These are phyloP conservation scores for Lippia alba DNA, from an alignment of 305 asterid genomes.

Conservation along the genomic window DNA sequence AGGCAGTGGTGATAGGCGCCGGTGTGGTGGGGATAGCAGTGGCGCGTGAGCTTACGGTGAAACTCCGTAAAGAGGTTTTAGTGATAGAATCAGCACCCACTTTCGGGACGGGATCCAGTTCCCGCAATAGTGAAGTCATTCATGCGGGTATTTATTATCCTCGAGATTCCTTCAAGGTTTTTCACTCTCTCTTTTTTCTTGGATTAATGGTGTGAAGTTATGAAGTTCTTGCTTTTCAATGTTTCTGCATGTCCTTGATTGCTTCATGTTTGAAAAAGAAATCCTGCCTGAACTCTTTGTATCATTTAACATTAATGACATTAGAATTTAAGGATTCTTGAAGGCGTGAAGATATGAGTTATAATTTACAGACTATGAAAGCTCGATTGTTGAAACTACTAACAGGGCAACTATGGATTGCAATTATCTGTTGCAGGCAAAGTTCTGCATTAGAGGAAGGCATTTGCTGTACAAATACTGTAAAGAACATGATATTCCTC, in stretches of 20 bases:
- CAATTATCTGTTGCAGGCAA: slow-evolving; percentile 50
- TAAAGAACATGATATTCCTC: slow-evolving; percentile 64
- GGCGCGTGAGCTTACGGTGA: slow-evolving; percentile 78
- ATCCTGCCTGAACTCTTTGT: background rate
- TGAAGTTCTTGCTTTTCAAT: background rate
- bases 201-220: background rate
- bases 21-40: slow-evolving; percentile 89
- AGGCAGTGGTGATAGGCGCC: slow-evolving; percentile 85
- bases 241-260: background rate
- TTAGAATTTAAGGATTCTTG: too few species aligned
- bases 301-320: too few species aligned
- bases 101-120: slow-evolving; percentile 78
- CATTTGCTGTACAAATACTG: slow-evolving; percentile 72
- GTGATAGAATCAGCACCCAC: slow-evolving; percentile 77
- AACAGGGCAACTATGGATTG: background rate
- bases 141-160: slow-evolving; percentile 94
- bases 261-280: background rate
- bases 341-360: too few species aligned
- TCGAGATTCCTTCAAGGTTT: slow-evolving; percentile 74
- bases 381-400: background rate
- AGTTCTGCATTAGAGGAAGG: slow-evolving; percentile 74
- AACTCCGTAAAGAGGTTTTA: slow-evolving; percentile 67
- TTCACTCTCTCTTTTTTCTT: background rate
- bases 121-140: slow-evolving; percentile 93
- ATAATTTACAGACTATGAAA: too few species aligned